These are phyloP conservation scores for Limnanthes douglasii DNA, from an alignment of 345 rosid genomes.

Conservation along the genomic window DNA sequence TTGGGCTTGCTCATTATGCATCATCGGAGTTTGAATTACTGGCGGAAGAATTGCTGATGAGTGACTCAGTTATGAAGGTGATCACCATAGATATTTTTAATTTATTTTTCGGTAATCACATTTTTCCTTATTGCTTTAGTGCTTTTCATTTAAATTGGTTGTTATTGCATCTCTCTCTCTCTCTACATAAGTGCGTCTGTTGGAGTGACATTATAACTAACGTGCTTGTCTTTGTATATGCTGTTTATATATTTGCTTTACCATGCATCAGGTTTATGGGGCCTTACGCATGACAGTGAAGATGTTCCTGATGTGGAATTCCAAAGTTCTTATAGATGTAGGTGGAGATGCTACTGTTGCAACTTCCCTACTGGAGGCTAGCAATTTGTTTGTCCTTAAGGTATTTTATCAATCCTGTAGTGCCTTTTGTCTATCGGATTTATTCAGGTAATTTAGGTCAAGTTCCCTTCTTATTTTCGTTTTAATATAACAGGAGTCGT, in stretches of 20 bases:
- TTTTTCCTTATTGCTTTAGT: too few relatives aligned
- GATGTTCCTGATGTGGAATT: conserved; percentile 99
- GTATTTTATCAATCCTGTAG: conserved; percentile 22
- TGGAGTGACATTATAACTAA: background rate
- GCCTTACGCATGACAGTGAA: conserved; percentile 96
- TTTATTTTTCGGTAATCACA: too few relatives aligned
- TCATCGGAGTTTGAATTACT: conserved; percentile 89
- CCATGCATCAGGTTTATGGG: conserved; percentile 63
- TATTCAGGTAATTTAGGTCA: conserved; percentile 8
- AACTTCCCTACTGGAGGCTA: conserved; percentile 86
- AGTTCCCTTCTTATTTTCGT: background rate
- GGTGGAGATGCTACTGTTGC: conserved; percentile 74
- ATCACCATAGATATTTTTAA: conserved; percentile 7
- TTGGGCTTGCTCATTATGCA: conserved; percentile 82
- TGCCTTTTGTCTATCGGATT: conserved; percentile 4
- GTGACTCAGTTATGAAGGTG: conserved; percentile 86
- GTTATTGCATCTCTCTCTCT: too few relatives aligned
- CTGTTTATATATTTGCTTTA: conserved; percentile 4
- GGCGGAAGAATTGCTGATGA: conserved; percentile 96
- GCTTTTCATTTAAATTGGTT: too few relatives aligned
- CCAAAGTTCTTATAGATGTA: conserved; percentile 78
- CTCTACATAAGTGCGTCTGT: conserved; percentile 2
- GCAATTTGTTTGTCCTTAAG: conserved; percentile 88
- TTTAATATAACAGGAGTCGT: conserved; percentile 50
- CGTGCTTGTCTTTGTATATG: conserved; percentile 4